Evolutionary conservation across 2,329 filamentous ascomycete genomes (phyloP).

Genomic region (Cercospora zeae-maydis): DNA sequence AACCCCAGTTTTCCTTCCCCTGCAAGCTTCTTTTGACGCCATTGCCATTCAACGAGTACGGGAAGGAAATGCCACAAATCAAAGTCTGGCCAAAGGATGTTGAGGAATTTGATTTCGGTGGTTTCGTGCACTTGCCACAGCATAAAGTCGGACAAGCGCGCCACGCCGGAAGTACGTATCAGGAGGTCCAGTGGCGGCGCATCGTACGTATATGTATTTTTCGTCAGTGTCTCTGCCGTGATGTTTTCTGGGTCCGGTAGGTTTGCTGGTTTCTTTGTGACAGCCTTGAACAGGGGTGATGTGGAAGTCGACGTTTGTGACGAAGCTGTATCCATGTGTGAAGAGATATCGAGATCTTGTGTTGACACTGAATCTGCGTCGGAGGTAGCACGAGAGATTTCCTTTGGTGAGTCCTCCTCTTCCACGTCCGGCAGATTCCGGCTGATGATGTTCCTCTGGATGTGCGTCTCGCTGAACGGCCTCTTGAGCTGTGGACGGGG

Average conservation of each 20-base stretch:
- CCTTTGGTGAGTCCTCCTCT: conserved; percentile 29
- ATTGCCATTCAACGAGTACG: conserved; percentile 86
- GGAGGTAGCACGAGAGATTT: conserved; percentile 17
- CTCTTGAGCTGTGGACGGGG: conserved; percentile 45
- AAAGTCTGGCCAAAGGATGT: conserved; percentile 94
- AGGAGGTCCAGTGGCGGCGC: conserved; percentile 88
- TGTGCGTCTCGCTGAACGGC: conserved; percentile 82
- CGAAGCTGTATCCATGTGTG: conserved; percentile 39
- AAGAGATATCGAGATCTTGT: conserved; percentile 30
- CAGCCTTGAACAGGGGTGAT: conserved; percentile 39
- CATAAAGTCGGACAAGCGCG: conserved; percentile 94
- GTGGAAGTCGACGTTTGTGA: conserved; percentile 38
- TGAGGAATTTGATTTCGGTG: conserved; percentile 86
- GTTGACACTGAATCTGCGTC: conserved; percentile 29
- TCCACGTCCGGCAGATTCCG: conserved; percentile 41
- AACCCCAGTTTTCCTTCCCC: conserved; percentile 22
- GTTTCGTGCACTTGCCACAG: conserved; percentile 95
- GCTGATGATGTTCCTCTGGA: conserved; percentile 74
- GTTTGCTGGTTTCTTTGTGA: conserved; percentile 11
- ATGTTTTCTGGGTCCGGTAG: conserved; percentile 81
- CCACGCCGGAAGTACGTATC: conserved; percentile 87
- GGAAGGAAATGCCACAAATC: conserved; percentile 91
- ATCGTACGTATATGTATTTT: conserved; percentile 82
- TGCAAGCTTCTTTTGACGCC: conserved; percentile 50
- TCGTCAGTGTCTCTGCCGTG: conserved; percentile 73